phyloP scores from a whole-genome alignment of 2,329 filamentous ascomycete species.

The Davidsoniella australis region DNA sequence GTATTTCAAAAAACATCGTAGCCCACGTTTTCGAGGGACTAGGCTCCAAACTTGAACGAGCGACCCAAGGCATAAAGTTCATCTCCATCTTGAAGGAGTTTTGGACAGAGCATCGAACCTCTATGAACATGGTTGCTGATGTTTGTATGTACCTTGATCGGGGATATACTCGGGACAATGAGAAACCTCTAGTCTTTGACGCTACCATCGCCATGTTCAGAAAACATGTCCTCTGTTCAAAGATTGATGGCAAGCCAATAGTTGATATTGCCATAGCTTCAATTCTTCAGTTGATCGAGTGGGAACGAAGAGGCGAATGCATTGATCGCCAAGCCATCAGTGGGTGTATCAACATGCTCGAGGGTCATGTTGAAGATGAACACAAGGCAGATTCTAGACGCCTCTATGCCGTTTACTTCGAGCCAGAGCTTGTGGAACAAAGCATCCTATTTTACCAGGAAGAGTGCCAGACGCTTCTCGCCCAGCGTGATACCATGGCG shows the following conservation, averaged over 20 bases:
- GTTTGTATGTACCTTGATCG: conserved; percentile 97
- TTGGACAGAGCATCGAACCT: conserved; percentile 80
- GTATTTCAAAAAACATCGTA: conserved; percentile 32
- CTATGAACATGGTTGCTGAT: conserved; percentile 93
- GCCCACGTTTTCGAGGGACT: conserved; percentile 41
- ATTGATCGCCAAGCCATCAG: conserved; percentile 73
- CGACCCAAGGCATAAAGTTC: conserved; percentile 27
- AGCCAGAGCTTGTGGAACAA: conserved; percentile 55
- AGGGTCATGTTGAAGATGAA: conserved; percentile 67
- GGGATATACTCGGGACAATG: conserved; percentile 54
- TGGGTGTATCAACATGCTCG: conserved; percentile 77
- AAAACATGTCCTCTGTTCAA: conserved; percentile 60
- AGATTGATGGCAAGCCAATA: conserved; percentile 35
- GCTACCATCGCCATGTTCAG: conserved; percentile 77
- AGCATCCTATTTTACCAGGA: conserved; percentile 57
- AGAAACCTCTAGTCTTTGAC: conserved; percentile 63
- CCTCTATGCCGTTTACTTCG: conserved; percentile 70
- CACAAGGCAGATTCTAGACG: conserved; percentile 62
- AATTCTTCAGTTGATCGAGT: too few species aligned
- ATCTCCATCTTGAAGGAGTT: conserved; percentile 45
- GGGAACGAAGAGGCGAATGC: conserved; percentile 79
- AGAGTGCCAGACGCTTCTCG: conserved; percentile 60
- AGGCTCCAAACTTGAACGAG: conserved; percentile 51
- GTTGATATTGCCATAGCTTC: conserved; percentile 46
- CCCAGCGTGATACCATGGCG: conserved; percentile 60